phyloP scores from a whole-genome alignment of 768 basidiomycete genomes.

The Boletus eberwhitei region DNA sequence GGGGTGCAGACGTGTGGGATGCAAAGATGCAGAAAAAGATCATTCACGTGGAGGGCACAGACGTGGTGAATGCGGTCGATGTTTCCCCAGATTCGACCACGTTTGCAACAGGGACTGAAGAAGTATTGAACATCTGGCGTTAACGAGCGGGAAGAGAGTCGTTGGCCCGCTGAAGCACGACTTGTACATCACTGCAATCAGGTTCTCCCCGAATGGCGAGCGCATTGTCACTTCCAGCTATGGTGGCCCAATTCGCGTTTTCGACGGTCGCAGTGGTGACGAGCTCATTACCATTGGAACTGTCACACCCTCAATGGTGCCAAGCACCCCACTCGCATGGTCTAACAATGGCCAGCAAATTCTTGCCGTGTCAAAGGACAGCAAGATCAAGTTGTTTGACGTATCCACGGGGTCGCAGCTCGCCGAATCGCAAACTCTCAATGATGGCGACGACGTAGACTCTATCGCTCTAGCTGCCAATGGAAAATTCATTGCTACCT shows the following conservation, averaged over 20 bases:
- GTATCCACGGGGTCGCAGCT: not conserved
- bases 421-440: not conserved
- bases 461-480: not conserved
- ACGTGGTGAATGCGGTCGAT: rapidly evolving
- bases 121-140: not conserved
- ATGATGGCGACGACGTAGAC: not conserved
- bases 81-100: not conserved
- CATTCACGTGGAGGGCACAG: not conserved
- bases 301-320: rapidly evolving
- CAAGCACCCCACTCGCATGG: not conserved
- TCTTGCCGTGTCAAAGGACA: not conserved
- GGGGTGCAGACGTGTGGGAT: no score
- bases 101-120: not conserved
- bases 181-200: not conserved
- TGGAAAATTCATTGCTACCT: not conserved
- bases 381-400: not conserved
- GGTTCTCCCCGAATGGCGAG: not conserved
- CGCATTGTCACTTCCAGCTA: not conserved
- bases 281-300: not conserved
- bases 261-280: not conserved
- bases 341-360: not conserved
- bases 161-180: not conserved
- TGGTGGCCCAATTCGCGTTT: not conserved
- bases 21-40: no score
- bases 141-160: not conserved